Conservation (phyloP, 2,329 filamentous ascomycete species). For the Aspergillus alliaceus region DNA sequence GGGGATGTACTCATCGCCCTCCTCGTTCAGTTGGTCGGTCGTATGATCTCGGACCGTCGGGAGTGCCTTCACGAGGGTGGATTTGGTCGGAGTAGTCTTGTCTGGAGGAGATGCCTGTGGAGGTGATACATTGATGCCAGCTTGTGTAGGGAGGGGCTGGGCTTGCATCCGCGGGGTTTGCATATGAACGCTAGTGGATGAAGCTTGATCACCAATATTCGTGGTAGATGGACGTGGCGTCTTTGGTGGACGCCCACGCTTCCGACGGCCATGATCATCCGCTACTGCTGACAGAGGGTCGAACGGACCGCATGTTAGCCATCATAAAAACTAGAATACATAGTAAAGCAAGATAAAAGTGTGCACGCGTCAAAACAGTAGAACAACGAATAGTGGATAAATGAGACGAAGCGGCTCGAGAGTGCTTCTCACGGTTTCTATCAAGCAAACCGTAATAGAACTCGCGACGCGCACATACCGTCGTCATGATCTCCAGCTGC, state of each 20-base stretch:
- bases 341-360: neutral
- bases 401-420: slow-evolving; percentile 19
- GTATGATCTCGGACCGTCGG: slow-evolving; percentile 97
- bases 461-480: slow-evolving; percentile 60
- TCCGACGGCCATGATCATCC: slow-evolving; percentile 48
- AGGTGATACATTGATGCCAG: slow-evolving; percentile 47
- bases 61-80: slow-evolving; percentile 86
- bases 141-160: slow-evolving; percentile 34
- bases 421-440: slow-evolving; percentile 1
- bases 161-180: slow-evolving; percentile 44
- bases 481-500: slow-evolving; percentile 65
- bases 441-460: slow-evolving; percentile 28
- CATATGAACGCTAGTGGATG: slow-evolving; percentile 30
- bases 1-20: slow-evolving; percentile 91
- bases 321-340: neutral
- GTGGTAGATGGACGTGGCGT: slow-evolving; percentile 41
- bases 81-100: slow-evolving; percentile 73
- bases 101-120: slow-evolving; percentile 62
- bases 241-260: slow-evolving; percentile 53
- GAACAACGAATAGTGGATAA: slow-evolving; percentile 2
- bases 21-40: slow-evolving; percentile 85
- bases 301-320: slow-evolving; percentile 19
- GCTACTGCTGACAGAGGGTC: slow-evolving; percentile 7
- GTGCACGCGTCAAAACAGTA: slow-evolving; percentile 1
- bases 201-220: slow-evolving; percentile 31